Base-by-base conservation (phyloP, 2,329 filamentous ascomycete genomes). In the Aspergillus hortae region DNA sequence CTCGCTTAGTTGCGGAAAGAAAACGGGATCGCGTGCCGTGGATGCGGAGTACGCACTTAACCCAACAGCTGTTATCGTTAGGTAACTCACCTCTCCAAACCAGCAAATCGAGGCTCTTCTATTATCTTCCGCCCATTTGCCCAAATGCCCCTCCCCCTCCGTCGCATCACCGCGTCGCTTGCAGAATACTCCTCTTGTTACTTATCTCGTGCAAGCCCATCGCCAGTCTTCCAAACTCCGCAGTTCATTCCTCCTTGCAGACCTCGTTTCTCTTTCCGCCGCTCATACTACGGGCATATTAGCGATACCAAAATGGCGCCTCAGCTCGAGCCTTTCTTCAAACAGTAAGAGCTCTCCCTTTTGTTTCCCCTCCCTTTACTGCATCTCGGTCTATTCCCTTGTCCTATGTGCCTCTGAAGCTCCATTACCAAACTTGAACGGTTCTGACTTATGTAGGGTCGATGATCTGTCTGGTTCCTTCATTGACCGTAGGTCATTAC, bases 281-380 rank as follows among this genome's bases (percentile, higher is more conserved):
- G 73, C 52, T 69, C 67, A 51, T 75, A 68, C 56, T 77, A 76
- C 74, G 72, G 71, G 52, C 61, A 72, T 56, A 74, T 77, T 58
- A 69, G 67, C 61, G 72, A 77, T 63, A 53, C 58, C 76, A 88
- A 84, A 72, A 96, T 96, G 89, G 90, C 90, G 52, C 90, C 91
- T 56, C 84, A 95, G 73, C 85, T 99, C 62, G 90, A 96, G 73
- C 81, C 86, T 58, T 97, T 88, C 80, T 97, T 96, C 81, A 86
- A 90, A 76, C 86, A 96, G 82, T 80, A 62, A 55, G 74, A 66
- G 38, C 41, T 23, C 51, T 11, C 36, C 17, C 7, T 6, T 21
- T n/a, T 14, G 27, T 19, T 19, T 19, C 19, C 19, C 19, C 19
- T 19, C 25, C 15, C 9, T 36, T 40, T 33, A 6, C 15, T 43